phyloP scores from a whole-genome alignment of 768 basidiomycete genomes.

The Hydnomerulius pinastri region DNA sequence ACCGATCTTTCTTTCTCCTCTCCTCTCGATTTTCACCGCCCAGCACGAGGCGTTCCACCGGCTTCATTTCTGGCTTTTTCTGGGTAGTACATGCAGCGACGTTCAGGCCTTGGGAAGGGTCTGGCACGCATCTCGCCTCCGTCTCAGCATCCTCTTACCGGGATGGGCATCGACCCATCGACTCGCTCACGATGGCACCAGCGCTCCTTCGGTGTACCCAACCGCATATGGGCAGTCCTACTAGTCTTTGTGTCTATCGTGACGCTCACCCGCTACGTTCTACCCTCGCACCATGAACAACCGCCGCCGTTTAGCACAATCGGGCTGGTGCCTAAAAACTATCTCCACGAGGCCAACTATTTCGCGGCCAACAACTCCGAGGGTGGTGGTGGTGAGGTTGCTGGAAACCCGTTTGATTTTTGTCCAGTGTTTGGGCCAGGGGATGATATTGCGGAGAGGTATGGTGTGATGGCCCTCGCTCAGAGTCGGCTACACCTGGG shows the following conservation, averaged over 20 bases:
- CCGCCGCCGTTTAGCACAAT: constrained; percentile 35
- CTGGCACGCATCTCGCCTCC: constrained; percentile 59
- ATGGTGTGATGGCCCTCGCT: constrained; percentile 73
- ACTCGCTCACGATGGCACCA: constrained; percentile 55
- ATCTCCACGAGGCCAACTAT: constrained; percentile 61
- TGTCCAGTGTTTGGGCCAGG: constrained; percentile 87
- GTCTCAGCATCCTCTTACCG: constrained; percentile 39
- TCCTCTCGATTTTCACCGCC: constrained; percentile 6
- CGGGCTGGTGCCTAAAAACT: constrained; percentile 73
- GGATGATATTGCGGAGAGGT: constrained; percentile 76
- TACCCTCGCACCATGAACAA: constrained; percentile 39
- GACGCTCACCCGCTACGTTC: constrained; percentile 56
- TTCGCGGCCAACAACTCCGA: constrained; percentile 35
- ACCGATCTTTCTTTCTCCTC: not conserved
- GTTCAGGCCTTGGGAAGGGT: constrained; percentile 45
- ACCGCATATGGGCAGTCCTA: constrained; percentile 69
- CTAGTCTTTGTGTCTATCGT: constrained; percentile 56
- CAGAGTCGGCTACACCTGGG: constrained; percentile 78
- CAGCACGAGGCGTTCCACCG: not conserved
- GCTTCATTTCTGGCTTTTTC: not conserved
- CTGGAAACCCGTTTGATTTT: constrained; percentile 77
- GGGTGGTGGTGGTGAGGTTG: constrained; percentile 41
- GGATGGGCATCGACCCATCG: constrained; percentile 46
- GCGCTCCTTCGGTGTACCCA: constrained; percentile 62
- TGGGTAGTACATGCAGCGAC: constrained; percentile 55